Conservation (phyloP, 2,329 filamentous ascomycete species). For the Ophiostoma sp. region DNA sequence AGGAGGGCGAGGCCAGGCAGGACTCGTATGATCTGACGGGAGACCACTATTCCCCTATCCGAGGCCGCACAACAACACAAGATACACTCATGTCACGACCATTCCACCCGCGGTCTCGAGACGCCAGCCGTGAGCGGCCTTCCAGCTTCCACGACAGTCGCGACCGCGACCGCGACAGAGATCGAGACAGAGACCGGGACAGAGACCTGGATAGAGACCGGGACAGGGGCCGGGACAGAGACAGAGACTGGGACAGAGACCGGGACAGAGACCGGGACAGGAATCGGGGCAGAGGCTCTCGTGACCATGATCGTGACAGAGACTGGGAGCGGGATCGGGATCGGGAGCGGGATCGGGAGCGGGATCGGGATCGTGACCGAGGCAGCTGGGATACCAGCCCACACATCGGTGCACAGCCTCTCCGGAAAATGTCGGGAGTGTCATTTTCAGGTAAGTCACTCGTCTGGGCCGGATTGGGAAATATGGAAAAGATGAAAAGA, state of each 20-base stretch:
- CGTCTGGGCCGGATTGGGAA: neutral
- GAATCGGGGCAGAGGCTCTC: neutral
- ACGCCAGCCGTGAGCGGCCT: constrained; percentile 8
- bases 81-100: neutral
- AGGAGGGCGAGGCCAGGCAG: neutral
- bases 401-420: neutral
- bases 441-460: neutral
- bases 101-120: neutral
- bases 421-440: neutral
- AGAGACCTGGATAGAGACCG: neutral
- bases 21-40: neutral
- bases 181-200: neutral
- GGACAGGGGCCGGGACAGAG: neutral
- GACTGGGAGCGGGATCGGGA: neutral
- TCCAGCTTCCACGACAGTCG: constrained; percentile 15
- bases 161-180: constrained; percentile 22
- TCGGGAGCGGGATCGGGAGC: neutral
- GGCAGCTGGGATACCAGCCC: neutral
- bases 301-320: neutral
- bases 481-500: neutral
- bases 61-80: neutral
- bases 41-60: neutral
- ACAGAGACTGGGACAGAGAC: neutral
- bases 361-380: neutral
- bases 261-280: neutral